Conservation (phyloP, 1,139 yeast species). For the Taphrina sp. region DNA sequence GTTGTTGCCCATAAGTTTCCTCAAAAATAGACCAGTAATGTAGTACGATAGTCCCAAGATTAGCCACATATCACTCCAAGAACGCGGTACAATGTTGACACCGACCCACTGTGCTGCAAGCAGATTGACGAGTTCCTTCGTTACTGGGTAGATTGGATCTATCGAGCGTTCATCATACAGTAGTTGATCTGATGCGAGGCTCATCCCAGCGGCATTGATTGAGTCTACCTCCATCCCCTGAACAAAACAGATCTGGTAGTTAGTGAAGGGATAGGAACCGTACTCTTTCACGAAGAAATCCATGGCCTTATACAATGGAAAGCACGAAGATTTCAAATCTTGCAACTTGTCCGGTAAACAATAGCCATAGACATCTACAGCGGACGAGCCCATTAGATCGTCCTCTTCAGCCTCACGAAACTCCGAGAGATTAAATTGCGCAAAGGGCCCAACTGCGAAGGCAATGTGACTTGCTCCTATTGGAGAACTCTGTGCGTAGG, state of each 20-base stretch:
- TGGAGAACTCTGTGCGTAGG: conserved; percentile 80
- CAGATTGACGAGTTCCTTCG: conserved; percentile 66
- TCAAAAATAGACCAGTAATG: conserved; percentile 74
- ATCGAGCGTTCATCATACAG: conserved; percentile 74
- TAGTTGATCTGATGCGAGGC: conserved; percentile 61
- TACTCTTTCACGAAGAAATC: conserved; percentile 83
- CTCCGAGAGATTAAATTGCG: conserved; percentile 54
- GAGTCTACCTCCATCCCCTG: conserved; percentile 54
- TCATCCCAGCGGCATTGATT: conserved; percentile 70
- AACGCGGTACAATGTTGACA: conserved; percentile 78
- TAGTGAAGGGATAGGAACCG: conserved; percentile 89
- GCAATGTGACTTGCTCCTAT: conserved; percentile 95
- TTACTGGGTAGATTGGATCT: conserved; percentile 73
- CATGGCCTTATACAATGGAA: conserved; percentile 71
- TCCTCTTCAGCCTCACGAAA: conserved; percentile 45
- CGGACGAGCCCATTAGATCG: conserved; percentile 46
- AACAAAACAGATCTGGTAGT: conserved; percentile 74
- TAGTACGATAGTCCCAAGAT: conserved; percentile 79
- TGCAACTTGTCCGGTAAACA: conserved; percentile 57
- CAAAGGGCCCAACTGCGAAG: conserved; percentile 90
- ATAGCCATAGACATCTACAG: conserved; percentile 55
- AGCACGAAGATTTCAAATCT: conserved; percentile 69
- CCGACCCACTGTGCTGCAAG: conserved; percentile 93
- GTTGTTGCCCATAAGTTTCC: conserved; percentile 74
- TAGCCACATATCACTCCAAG: conserved; percentile 86